These are phyloP conservation scores for Pythium insidiosum DNA, from an alignment of 352 stramenopile genomes.

Conservation along the genomic window DNA sequence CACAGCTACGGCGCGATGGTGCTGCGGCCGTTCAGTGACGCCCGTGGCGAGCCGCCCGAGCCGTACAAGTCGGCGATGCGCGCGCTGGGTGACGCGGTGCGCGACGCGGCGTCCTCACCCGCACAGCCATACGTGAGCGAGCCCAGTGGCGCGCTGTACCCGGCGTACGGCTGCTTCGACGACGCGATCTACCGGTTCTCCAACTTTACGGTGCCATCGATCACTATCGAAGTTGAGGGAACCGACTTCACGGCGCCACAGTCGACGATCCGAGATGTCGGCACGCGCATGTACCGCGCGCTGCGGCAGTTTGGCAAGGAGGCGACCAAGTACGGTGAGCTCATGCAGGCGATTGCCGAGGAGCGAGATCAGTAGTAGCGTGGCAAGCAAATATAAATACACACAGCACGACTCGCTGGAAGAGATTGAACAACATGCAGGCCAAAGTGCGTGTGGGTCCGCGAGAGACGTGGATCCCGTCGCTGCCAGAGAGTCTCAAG, in stretches of 20 bases:
- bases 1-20: slow-evolving; percentile 53
- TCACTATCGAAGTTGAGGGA: slow-evolving; percentile 69
- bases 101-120: slow-evolving; percentile 32
- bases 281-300: slow-evolving; percentile 42
- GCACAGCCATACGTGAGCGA: slow-evolving; percentile 42
- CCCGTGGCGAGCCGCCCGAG: slow-evolving; percentile 19
- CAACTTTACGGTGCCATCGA: slow-evolving; percentile 50
- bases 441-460: slow-evolving; percentile 30
- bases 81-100: slow-evolving; percentile 31
- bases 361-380: too few species aligned
- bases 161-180: slow-evolving; percentile 64
- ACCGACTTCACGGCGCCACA: slow-evolving; percentile 57
- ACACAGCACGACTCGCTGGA: too few species aligned
- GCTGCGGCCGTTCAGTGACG: slow-evolving; percentile 58
- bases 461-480: slow-evolving; percentile 35
- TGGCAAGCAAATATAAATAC: too few species aligned
- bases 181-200: slow-evolving; percentile 47
- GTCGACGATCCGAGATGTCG: slow-evolving; percentile 47
- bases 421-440: too few species aligned
- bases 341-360: slow-evolving; percentile 20
- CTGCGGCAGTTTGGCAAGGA: slow-evolving; percentile 53
- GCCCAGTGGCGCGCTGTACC: slow-evolving; percentile 43
- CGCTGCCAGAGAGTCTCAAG: slow-evolving; percentile 42
- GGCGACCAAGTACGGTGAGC: slow-evolving; percentile 26
- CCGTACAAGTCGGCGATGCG: slow-evolving; percentile 47